Evolutionary conservation across 352 stramenopile genomes (phyloP).

Genomic region (Globisporangium viniferum): DNA sequence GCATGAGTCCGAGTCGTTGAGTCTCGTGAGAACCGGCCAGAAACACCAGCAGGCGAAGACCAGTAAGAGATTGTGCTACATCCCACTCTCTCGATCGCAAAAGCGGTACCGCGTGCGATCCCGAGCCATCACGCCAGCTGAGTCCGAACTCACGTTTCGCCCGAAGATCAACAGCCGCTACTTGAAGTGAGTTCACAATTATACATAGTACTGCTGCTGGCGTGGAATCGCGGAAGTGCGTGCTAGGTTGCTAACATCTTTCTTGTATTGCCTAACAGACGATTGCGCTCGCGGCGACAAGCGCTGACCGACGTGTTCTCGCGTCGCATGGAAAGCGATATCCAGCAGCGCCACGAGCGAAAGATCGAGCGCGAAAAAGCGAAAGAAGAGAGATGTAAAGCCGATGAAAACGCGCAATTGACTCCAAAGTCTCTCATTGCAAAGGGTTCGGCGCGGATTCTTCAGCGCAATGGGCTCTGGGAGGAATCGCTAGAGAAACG

Average conservation of each 20-base stretch:
- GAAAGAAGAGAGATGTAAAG: slow-evolving; percentile 18
- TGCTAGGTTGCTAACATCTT: neutral
- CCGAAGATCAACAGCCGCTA: slow-evolving; percentile 51
- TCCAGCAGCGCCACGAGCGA: slow-evolving; percentile 27
- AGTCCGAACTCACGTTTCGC: slow-evolving; percentile 43
- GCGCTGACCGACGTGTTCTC: slow-evolving; percentile 19
- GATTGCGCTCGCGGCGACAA: slow-evolving; percentile 4
- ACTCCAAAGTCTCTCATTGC: slow-evolving; percentile 28
- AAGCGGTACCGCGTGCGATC: slow-evolving; percentile 16
- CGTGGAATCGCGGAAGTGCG: neutral
- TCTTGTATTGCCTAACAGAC: neutral
- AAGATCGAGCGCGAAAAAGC: slow-evolving; percentile 23
- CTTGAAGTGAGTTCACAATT: neutral
- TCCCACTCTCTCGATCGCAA: slow-evolving; percentile 16
- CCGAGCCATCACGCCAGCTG: slow-evolving; percentile 22
- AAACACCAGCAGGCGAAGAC: neutral
- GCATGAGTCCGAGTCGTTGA: slow-evolving; percentile 3
- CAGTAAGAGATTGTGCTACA: slow-evolving; percentile 9
- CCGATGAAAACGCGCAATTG: slow-evolving; percentile 11
- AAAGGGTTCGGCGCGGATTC: slow-evolving; percentile 47
- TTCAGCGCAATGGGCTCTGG: slow-evolving; percentile 53
- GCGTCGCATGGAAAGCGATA: slow-evolving; percentile 45
- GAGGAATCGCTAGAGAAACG: slow-evolving; percentile 35
- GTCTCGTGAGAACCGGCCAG: neutral
- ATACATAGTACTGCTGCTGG: neutral